A percentile compares a stretch with the other conserved stretches of the same genome.
These are phyloP conservation scores for Dendrobium nobile DNA, from an alignment of 106 monocot genomes.

Conservation along the genomic window DNA sequence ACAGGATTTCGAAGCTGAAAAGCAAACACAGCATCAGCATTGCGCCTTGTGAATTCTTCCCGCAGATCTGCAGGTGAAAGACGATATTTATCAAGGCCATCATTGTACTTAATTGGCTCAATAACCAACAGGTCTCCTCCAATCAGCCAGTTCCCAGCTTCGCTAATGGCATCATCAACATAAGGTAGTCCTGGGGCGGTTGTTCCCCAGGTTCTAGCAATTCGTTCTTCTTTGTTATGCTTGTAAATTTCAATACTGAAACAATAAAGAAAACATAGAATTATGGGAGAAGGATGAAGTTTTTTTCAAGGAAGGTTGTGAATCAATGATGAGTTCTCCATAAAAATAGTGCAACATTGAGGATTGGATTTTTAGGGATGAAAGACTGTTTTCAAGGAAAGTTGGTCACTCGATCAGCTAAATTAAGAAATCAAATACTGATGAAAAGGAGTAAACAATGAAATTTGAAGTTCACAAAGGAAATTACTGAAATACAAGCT, in stretches of 20 bases:
- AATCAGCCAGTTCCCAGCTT: conserved; percentile 83
- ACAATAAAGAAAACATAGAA: conserved; percentile 5
- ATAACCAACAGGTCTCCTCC: conserved; percentile 84
- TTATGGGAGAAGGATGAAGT: background rate
- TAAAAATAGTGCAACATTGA: background rate
- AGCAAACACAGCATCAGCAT: conserved; percentile 93
- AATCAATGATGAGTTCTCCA: background rate
- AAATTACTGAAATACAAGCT: background rate
- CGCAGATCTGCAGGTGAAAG: conserved; percentile 81
- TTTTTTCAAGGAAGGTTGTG: too few species aligned
- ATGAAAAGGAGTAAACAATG: background rate
- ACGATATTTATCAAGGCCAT: conserved; percentile 80
- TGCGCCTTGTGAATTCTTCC: conserved; percentile 65
- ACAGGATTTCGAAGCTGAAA: conserved; percentile 94
- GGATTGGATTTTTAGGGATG: too few species aligned
- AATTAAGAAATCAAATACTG: background rate
- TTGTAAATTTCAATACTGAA: conserved; percentile 91
- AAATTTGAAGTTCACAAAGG: background rate
- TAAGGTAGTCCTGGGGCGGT: conserved; percentile 80
- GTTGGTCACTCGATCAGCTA: too few species aligned
- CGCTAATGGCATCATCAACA: conserved; percentile 68
- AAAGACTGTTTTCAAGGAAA: too few species aligned
- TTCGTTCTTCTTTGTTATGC: conserved; percentile 90
- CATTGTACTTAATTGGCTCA: conserved; percentile 86
- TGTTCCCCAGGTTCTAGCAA: conserved; percentile 96